These are phyloP conservation scores for Fomitopsis pinicola DNA, from an alignment of 1,284 basidiomycete genomes.

Conservation along the genomic window DNA sequence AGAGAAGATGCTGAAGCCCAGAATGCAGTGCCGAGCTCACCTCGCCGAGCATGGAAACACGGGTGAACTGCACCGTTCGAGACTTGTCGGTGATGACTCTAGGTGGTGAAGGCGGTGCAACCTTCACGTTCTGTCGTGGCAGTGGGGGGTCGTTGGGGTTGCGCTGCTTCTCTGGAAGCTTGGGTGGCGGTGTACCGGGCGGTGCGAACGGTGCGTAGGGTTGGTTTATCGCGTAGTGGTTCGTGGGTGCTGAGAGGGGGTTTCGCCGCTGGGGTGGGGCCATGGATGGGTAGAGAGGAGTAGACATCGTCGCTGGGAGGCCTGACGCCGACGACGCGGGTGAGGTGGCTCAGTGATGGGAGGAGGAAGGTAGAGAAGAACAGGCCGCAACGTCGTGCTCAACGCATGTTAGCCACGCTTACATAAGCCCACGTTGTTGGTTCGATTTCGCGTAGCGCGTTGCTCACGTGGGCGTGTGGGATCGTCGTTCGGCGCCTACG, in stretches of 20 bases:
- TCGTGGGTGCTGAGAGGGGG: constrained; percentile 28
- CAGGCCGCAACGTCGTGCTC: constrained; percentile 8
- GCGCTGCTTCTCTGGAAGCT: constrained; percentile 19
- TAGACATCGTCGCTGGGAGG: constrained; percentile 24
- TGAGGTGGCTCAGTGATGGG: background rate
- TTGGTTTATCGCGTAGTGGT: constrained; percentile 24
- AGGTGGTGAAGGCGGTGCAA: constrained; percentile 79
- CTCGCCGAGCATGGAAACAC: constrained; percentile 85
- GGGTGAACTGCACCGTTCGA: constrained; percentile 53
- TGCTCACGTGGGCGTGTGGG: constrained; percentile 12
- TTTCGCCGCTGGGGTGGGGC: constrained; percentile 27
- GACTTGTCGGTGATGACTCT: constrained; percentile 68
- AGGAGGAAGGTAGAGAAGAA: background rate
- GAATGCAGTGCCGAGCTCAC: constrained; percentile 37
- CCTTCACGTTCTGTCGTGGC: constrained; percentile 76
- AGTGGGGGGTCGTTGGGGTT: constrained; percentile 52
- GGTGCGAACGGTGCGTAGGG: constrained; percentile 10
- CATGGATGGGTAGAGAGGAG: constrained; percentile 20
- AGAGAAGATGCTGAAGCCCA: no score
- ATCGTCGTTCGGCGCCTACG: background rate
- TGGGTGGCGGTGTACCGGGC: constrained; percentile 23
- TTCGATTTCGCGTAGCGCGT: constrained; percentile 19
- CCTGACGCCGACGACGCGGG: constrained; percentile 29
- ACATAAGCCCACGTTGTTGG: constrained; percentile 19
- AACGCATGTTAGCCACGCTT: constrained; percentile 16